These are phyloP conservation scores for Vigna mungo DNA, from an alignment of 306 rosid species.

Conservation along the genomic window DNA sequence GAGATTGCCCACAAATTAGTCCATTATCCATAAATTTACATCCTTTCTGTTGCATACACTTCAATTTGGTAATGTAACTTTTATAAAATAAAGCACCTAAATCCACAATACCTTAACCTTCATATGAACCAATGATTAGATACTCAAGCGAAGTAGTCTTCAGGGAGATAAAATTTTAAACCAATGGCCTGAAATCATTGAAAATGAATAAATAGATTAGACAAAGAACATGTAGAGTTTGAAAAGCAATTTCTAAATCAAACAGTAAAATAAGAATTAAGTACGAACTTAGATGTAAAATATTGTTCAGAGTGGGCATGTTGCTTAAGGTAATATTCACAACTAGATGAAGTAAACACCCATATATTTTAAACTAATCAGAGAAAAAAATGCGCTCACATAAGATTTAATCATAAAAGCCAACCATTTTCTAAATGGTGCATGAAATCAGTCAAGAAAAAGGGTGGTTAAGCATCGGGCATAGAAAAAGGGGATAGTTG, in stretches of 20 bases:
- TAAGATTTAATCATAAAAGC: neutral
- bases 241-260: slow-evolving; percentile 16
- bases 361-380: neutral
- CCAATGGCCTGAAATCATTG: slow-evolving; percentile 72
- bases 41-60: slow-evolving; percentile 1
- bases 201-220: slow-evolving; percentile 22
- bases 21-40: slow-evolving; percentile 22
- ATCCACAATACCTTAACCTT: neutral
- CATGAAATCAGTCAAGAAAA: slow-evolving; percentile 13
- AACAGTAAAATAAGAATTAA: slow-evolving; percentile 4
- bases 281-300: neutral
- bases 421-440: slow-evolving; percentile 6
- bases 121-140: slow-evolving; percentile 26
- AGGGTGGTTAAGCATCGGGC: neutral
- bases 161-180: slow-evolving; percentile 78
- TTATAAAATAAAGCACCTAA: slow-evolving; percentile 11
- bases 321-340: slow-evolving; percentile 26
- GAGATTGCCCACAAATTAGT: slow-evolving; percentile 10
- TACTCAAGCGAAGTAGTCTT: slow-evolving; percentile 64
- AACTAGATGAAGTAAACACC: slow-evolving; percentile 18
- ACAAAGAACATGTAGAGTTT: slow-evolving; percentile 24
- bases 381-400: slow-evolving; percentile 1
- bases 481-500: neutral
- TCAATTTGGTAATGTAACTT: neutral
- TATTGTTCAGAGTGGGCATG: neutral